Base-by-base conservation (phyloP, 257 asterid genomes). In the Marsdenia floribunda region DNA sequence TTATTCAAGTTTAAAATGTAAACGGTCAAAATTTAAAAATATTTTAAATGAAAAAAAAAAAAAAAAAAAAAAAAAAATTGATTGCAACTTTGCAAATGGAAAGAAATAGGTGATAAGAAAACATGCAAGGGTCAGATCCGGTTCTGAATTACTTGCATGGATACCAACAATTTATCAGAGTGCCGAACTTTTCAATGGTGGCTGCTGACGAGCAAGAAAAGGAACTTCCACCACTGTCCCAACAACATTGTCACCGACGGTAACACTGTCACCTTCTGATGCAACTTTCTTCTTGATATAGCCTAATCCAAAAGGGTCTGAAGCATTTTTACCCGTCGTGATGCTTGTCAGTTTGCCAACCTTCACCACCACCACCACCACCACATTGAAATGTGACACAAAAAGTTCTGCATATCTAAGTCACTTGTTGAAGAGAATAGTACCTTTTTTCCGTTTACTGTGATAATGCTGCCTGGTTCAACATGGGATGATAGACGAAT, bases 211-310 rank as follows among this genome's bases (percentile, higher is more conserved):
- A 83, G 80, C 85, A 52, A 94, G 96, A 80, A 87, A 94, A 69
- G 99, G 97, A 79, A 90, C 87, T 76, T 90, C 90, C 65, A 92
- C 96, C 54, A 94, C 88, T 42, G 88, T 88, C 71, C 99, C 97
- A 37, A 85, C 67, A 42, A 82, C 87, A 79, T 71, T 60, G 68
- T 83, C 89, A 68, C 97, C 96, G 81, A 92, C 86, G 71, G 82
- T 82, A 40, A 92, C 96, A 18, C 81, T 74, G 75, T 87, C 92
- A 65, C 98, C 97, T 40, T 83, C 84, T 12, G 93, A 86, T 82
- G 95, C 98, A 47, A 83, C 83, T 77, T 78, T 89, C 81, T 86
- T 88, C 88, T 86, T 94, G 73, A 94, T 79, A 83, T 94, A 94
- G 79, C 99, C 99, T 73, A 94, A 86, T 74, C 97, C 98, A 73